Evolutionary conservation across 2,329 filamentous ascomycete genomes (phyloP).

Genomic region (Xylaria sp.): DNA sequence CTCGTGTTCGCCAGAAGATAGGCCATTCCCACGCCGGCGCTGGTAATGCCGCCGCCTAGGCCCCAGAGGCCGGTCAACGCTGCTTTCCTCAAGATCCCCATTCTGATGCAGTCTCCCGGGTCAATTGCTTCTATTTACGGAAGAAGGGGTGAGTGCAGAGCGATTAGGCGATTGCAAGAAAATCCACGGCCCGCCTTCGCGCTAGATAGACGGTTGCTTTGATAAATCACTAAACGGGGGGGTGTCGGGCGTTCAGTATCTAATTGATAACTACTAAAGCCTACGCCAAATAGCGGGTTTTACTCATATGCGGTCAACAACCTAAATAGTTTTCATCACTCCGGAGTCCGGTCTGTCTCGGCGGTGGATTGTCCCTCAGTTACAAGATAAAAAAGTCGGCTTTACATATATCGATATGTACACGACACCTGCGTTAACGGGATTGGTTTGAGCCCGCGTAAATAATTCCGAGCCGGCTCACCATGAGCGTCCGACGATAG

Average conservation of each 20-base stretch:
- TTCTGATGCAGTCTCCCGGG: constrained; percentile 44
- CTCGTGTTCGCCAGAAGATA: constrained; percentile 66
- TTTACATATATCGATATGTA: constrained; percentile 5
- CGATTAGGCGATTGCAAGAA: not conserved
- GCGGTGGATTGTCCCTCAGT: not conserved
- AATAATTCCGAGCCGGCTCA: not conserved
- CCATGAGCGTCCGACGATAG: not conserved
- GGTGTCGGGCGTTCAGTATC: constrained; percentile 13
- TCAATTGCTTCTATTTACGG: not conserved
- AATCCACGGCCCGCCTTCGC: not conserved
- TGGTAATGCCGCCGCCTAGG: constrained; percentile 61
- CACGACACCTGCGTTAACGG: not conserved
- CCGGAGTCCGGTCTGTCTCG: not conserved
- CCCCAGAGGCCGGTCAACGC: constrained; percentile 58
- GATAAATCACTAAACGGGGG: constrained; percentile 35
- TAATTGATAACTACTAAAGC: not conserved
- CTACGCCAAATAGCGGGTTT: not conserved
- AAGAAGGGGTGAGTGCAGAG: not conserved
- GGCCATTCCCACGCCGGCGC: constrained; percentile 60
- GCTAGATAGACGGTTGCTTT: constrained; percentile 14
- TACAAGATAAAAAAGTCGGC: not conserved
- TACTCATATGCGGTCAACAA: not conserved
- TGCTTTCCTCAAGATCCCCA: constrained; percentile 63
- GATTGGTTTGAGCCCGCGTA: not conserved
- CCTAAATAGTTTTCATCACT: not conserved